A percentile compares a stretch with the other conserved stretches of the same genome.
Evolutionary conservation across 192 early-diverging fungal species (phyloP).

Genomic region (Backusella tuberculispora): DNA sequence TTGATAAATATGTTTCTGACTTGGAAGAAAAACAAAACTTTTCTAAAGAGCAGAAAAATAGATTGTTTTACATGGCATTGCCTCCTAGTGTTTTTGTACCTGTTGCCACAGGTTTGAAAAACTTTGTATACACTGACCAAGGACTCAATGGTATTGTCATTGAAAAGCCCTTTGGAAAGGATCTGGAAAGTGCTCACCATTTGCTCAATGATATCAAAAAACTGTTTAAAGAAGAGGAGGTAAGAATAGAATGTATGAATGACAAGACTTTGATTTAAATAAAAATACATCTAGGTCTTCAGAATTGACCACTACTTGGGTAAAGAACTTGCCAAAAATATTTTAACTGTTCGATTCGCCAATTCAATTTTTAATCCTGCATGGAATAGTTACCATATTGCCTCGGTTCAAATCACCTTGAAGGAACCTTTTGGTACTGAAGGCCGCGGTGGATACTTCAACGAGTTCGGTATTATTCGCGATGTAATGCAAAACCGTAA

Average conservation of each 20-base stretch:
- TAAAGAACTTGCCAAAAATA: slow-evolving; percentile 98
- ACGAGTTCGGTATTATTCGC: slow-evolving; percentile 96
- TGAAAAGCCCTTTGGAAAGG: slow-evolving; percentile 97
- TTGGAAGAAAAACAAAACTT: slow-evolving; percentile 54
- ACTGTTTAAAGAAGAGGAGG: slow-evolving; percentile 83
- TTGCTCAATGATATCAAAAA: slow-evolving; percentile 71
- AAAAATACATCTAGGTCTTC: slow-evolving; percentile 66
- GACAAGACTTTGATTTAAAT: too few relatives aligned
- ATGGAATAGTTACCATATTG: slow-evolving; percentile 85
- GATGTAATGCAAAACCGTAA: slow-evolving; percentile 92
- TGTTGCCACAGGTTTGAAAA: slow-evolving; percentile 74
- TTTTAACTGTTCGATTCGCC: slow-evolving; percentile 86
- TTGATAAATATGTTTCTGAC: slow-evolving; percentile 62
- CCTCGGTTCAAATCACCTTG: slow-evolving; percentile 94
- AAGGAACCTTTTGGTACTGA: slow-evolving; percentile 96
- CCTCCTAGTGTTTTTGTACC: slow-evolving; percentile 90
- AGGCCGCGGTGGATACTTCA: slow-evolving; percentile 97
- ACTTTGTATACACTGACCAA: slow-evolving; percentile 63
- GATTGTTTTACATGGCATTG: slow-evolving; percentile 82
- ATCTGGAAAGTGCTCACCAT: slow-evolving; percentile 70
- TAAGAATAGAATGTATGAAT: slow-evolving; percentile 25
- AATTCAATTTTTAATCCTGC: slow-evolving; percentile 87
- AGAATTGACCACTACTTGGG: slow-evolving; percentile 97
- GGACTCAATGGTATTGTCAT: slow-evolving; percentile 85
- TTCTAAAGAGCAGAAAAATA: slow-evolving; percentile 36